Percentiles rank a stretch among this genome's conserved stretches.
Evolutionary conservation across 805 yeast genomes (phyloP).

Genomic region (Metschnikowia rubicola): DNA sequence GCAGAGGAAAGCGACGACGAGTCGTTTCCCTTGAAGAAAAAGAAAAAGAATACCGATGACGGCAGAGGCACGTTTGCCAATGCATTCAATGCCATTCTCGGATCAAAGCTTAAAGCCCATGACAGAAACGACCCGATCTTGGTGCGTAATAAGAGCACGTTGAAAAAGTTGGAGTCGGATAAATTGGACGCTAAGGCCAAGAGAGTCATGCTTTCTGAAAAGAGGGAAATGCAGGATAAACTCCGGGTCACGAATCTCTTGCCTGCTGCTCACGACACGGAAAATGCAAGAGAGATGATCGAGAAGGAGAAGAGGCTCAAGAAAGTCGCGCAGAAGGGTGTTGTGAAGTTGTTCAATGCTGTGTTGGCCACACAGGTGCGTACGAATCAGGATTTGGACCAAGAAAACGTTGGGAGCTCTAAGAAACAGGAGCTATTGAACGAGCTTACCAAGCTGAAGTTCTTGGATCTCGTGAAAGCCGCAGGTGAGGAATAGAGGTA

Average conservation of each 20-base stretch:
- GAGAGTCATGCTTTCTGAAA: constrained; percentile 65
- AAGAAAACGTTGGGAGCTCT: constrained; percentile 42
- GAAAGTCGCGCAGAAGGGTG: constrained; percentile 86
- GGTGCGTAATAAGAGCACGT: constrained; percentile 71
- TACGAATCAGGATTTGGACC: constrained; percentile 49
- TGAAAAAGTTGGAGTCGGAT: constrained; percentile 73
- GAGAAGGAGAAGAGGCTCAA: constrained; percentile 68
- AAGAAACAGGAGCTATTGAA: constrained; percentile 60
- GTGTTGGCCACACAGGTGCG: constrained; percentile 72
- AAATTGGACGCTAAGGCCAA: constrained; percentile 83
- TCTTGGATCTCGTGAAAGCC: constrained; percentile 80
- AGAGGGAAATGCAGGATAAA: constrained; percentile 60
- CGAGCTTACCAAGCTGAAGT: constrained; percentile 85
- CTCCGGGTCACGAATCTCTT: constrained; percentile 66
- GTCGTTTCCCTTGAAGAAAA: constrained; percentile 47
- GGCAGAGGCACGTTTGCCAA: constrained; percentile 75
- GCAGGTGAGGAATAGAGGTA: constrained; percentile 49
- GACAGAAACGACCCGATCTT: constrained; percentile 87
- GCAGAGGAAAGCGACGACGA: constrained; percentile 17
- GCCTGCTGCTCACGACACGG: constrained; percentile 56
- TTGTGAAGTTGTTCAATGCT: constrained; percentile 79
- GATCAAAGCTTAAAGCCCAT: constrained; percentile 83
- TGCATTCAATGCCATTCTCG: constrained; percentile 81
- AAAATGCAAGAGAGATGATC: constrained; percentile 51
- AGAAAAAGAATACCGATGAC: constrained; percentile 56